Percentiles rank a stretch among this genome's conserved stretches.
These are phyloP conservation scores for Ceratobasidium sp. DNA, from an alignment of 1,284 basidiomycete species.

Conservation along the genomic window DNA sequence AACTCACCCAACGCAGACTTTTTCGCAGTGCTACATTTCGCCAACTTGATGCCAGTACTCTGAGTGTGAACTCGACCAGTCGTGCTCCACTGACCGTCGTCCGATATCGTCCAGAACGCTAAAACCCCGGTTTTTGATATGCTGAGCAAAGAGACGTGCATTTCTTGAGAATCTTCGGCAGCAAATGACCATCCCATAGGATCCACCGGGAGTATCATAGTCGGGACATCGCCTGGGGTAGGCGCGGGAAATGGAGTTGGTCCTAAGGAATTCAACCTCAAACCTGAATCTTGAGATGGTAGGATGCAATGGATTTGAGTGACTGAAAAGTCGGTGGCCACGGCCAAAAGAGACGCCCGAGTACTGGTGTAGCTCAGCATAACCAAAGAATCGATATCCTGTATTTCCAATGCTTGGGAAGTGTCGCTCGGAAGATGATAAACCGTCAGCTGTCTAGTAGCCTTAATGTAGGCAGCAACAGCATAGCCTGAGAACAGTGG, in stretches of 20 bases:
- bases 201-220: slow-evolving; percentile 80
- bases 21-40: slow-evolving; percentile 86
- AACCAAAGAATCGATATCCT: slow-evolving; percentile 30
- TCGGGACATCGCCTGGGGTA: slow-evolving; percentile 52
- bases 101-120: slow-evolving; percentile 82
- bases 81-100: slow-evolving; percentile 66
- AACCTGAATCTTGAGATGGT: slow-evolving; percentile 43
- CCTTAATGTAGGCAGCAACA: slow-evolving; percentile 4
- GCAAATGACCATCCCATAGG: slow-evolving; percentile 81
- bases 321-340: slow-evolving; percentile 53
- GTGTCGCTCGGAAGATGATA: slow-evolving; percentile 26
- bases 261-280: slow-evolving; percentile 12
- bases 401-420: background rate
- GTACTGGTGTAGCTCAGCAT: slow-evolving; percentile 10
- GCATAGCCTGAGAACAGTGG: background rate
- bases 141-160: slow-evolving; percentile 80
- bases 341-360: slow-evolving; percentile 12
- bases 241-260: slow-evolving; percentile 59
- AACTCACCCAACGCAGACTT: slow-evolving; percentile 81
- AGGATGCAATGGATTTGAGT: slow-evolving; percentile 61
- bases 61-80: slow-evolving; percentile 81
- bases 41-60: slow-evolving; percentile 69
- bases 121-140: slow-evolving; percentile 77
- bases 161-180: slow-evolving; percentile 46
- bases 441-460: background rate